These are phyloP conservation scores for Phialophora chinensis DNA, from an alignment of 2,329 filamentous ascomycete species.

Conservation along the genomic window DNA sequence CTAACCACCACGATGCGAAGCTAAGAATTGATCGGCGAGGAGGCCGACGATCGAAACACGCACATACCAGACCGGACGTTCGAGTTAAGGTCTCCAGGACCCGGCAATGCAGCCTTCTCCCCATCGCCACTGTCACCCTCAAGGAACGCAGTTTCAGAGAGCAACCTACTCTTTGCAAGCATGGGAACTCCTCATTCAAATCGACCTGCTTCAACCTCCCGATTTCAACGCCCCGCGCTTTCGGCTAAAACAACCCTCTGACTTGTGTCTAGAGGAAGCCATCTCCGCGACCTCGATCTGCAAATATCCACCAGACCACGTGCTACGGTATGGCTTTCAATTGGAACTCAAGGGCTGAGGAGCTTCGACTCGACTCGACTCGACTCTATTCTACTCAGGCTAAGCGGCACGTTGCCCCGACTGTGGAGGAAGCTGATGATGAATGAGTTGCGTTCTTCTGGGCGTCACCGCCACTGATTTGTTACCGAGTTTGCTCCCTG, in stretches of 20 bases:
- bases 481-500: slow-evolving; percentile 22
- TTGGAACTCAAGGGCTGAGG: no score
- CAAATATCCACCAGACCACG: slow-evolving; percentile 28
- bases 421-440: no score
- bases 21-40: no score
- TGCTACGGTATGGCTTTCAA: no score
- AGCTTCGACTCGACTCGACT: no score
- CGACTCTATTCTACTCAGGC: no score
- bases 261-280: slow-evolving; percentile 19
- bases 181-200: slow-evolving; percentile 63
- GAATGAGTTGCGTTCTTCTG: no score
- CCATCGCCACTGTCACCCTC: slow-evolving; percentile 65
- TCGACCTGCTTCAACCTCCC: slow-evolving; percentile 70
- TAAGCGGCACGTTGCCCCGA: no score
- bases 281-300: slow-evolving; percentile 13
- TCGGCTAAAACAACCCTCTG: background rate
- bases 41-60: no score
- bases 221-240: slow-evolving; percentile 58
- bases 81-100: slow-evolving; percentile 59
- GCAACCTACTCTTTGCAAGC: slow-evolving; percentile 57
- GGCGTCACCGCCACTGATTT: slow-evolving; percentile 17
- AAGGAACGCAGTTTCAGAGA: slow-evolving; percentile 58
- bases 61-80: no score
- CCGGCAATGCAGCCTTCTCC: slow-evolving; percentile 54
- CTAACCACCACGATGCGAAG: no score